Percentiles rank a stretch among this genome's conserved stretches.
These are phyloP conservation scores for Puya raimondii DNA, from an alignment of 176 grass and related monocot species.

Conservation along the genomic window DNA sequence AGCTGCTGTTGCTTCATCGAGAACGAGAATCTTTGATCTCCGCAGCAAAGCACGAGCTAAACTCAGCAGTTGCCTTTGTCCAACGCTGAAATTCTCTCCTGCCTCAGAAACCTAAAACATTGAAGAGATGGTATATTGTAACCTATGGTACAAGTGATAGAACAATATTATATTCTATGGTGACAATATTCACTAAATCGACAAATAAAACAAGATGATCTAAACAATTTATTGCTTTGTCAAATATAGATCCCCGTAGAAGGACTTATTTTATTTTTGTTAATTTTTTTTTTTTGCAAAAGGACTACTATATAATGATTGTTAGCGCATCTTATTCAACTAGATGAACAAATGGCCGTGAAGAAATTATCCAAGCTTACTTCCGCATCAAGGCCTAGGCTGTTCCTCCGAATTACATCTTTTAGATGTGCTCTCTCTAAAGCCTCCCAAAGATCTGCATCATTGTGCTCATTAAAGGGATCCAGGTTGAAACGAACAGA, in stretches of 20 bases:
- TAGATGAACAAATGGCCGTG: not conserved
- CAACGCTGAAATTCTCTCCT: conserved; percentile 98
- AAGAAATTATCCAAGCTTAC: conserved; percentile 31
- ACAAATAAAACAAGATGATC: no score
- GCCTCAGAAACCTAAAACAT: conserved; percentile 71
- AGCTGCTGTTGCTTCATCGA: conserved; percentile 94
- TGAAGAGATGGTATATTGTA: not conserved
- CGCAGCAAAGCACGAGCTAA: conserved; percentile 84
- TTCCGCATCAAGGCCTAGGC: conserved; percentile 82
- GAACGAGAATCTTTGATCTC: conserved; percentile 94
- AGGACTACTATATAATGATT: not conserved
- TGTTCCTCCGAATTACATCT: conserved; percentile 83
- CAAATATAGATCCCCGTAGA: no score
- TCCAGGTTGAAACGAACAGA: conserved; percentile 97
- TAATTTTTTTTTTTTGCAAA: not conserved
- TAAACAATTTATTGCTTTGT: no score
- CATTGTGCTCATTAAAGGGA: conserved; percentile 96
- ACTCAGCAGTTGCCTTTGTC: conserved; percentile 86
- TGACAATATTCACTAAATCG: no score
- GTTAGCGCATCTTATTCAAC: not conserved
- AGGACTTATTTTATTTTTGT: no score
- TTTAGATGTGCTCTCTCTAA: conserved; percentile 97
- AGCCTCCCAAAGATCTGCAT: conserved; percentile 96
- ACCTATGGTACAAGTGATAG: not conserved
- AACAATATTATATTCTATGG: not conserved